Conservation (phyloP, 1,139 yeast species). For the Geotrichum candidum region DNA sequence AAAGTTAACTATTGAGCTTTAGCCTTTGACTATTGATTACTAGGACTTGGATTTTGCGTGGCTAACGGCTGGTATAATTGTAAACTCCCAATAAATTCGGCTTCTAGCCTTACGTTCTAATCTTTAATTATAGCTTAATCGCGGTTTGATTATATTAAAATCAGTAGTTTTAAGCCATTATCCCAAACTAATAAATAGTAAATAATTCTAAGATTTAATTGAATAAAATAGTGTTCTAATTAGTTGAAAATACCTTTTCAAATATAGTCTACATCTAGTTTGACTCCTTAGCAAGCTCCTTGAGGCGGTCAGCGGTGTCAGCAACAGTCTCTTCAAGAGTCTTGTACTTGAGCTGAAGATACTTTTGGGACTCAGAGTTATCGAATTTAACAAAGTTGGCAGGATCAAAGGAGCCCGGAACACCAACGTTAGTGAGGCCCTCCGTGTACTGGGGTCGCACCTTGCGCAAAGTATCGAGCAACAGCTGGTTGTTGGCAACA, state of each 20-base stretch:
- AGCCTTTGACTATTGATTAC: too few relatives aligned
- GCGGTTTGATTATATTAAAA: too few relatives aligned
- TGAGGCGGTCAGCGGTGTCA: slow-evolving; percentile 22
- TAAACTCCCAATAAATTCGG: too few relatives aligned
- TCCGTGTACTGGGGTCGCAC: slow-evolving; percentile 12
- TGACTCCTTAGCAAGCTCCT: slow-evolving; percentile 8
- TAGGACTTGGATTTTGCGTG: too few relatives aligned
- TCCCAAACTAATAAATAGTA: too few relatives aligned
- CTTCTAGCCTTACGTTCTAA: too few relatives aligned
- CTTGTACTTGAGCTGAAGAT: slow-evolving; percentile 24
- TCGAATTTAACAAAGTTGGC: slow-evolving; percentile 16
- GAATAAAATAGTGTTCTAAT: too few relatives aligned
- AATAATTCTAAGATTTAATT: too few relatives aligned
- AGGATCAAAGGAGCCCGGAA: slow-evolving; percentile 1
- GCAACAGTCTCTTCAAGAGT: slow-evolving; percentile 22
- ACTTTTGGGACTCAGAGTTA: slow-evolving; percentile 19
- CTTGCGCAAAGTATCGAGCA: slow-evolving; percentile 35
- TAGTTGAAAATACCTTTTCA: not conserved
- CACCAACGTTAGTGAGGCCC: not conserved
- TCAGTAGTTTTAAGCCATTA: too few relatives aligned
- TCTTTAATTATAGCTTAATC: too few relatives aligned
- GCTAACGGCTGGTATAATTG: too few relatives aligned
- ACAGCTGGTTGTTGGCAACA: slow-evolving; percentile 30
- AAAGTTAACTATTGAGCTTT: too few relatives aligned
- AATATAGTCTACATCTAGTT: not conserved